These are phyloP conservation scores for Erythrophleum ivorense DNA, from an alignment of 331 rosid genomes.

Conservation along the genomic window DNA sequence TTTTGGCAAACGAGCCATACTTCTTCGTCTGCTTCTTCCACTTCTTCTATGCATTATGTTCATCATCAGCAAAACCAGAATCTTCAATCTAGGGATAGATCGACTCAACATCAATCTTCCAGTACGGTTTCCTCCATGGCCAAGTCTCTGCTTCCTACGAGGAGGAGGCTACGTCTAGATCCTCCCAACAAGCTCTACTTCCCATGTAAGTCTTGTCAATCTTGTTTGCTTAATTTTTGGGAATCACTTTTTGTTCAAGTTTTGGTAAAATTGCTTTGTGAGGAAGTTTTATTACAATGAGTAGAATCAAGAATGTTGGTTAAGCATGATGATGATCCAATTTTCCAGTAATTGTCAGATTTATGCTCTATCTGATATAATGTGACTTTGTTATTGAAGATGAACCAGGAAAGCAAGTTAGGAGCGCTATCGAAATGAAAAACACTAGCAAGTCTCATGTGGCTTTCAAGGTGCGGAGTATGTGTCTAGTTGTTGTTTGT, in stretches of 20 bases:
- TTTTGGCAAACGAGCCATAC: slow-evolving; percentile 85
- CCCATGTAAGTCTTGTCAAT: slow-evolving; percentile 64
- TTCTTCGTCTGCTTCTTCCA: slow-evolving; percentile 54
- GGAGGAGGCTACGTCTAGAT: slow-evolving; percentile 92
- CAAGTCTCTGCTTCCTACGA: slow-evolving; percentile 80
- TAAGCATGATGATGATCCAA: slow-evolving; percentile 4
- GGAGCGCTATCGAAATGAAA: slow-evolving; percentile 86
- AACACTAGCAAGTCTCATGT: slow-evolving; percentile 85
- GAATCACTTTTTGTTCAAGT: background rate
- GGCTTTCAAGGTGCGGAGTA: slow-evolving; percentile 90
- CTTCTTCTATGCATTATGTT: slow-evolving; percentile 56
- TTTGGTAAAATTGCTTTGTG: slow-evolving; percentile 13
- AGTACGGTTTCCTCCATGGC: slow-evolving; percentile 71
- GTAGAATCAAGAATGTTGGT: slow-evolving; percentile 12
- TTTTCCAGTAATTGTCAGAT: slow-evolving; percentile 35
- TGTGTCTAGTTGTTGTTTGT: slow-evolving; percentile 20
- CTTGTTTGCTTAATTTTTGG: background rate
- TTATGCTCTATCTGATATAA: slow-evolving; percentile 34
- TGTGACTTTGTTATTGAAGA: slow-evolving; percentile 60
- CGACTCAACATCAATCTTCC: slow-evolving; percentile 51
- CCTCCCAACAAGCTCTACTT: slow-evolving; percentile 92
- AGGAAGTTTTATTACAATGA: background rate
- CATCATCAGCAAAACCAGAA: slow-evolving; percentile 56
- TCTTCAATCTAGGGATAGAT: slow-evolving; percentile 62
- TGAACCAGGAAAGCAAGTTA: slow-evolving; percentile 99